Base-by-base conservation (phyloP, 345 rosid genomes). In the Psidium guajava region DNA sequence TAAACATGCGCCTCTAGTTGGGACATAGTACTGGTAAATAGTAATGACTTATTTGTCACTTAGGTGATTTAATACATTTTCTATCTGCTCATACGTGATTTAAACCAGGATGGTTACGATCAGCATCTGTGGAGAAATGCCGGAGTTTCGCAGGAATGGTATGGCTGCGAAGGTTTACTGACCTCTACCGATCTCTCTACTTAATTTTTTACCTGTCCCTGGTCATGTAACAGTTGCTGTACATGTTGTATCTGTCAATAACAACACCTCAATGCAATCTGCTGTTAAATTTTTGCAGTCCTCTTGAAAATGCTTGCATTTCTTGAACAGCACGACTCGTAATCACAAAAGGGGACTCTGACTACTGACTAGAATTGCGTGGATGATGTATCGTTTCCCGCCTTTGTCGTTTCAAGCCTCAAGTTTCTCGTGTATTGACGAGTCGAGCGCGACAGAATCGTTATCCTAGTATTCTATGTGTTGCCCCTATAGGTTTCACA, bases 21-120 rank as follows among this genome's bases (percentile, higher is more conserved):
- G 13, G 44, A 69, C 77, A 18, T 18, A 44, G 36, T 4, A 69
- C 77, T n/a, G n/a, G n/a, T n/a, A n/a, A n/a, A n/a, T 32, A 32
- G 47, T 32, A 69, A 69, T 69, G 47, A 32, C 32, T 36, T 16
- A 69, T 69, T 69, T 32, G 77, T 40, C 13, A 32, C 13, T 32
- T 24, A 32, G 36, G 44, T 2, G 77, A 69, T 32, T 69, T 69
- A 40, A 32, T 32, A 32, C 77, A 18, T 18, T 8, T 32, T 16
- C 44, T 32, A 32, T 36, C 24, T 1, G 77, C 77, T 32, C 77
- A 18, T 18, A 1, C 24, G 4, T 21, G 42, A 69, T 69, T 96
- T 73, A 93, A 88, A 91, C 93, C 98, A 22, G 99, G 98, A 84
- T 91, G 99, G 99, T 95, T 97, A 84, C 98, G 97, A 50, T 93